A percentile compares a stretch with the other conserved stretches of the same genome.
Evolutionary conservation across 208 protist genomes (phyloP).

Genomic region (Leptomonas pyrrhocoris): DNA sequence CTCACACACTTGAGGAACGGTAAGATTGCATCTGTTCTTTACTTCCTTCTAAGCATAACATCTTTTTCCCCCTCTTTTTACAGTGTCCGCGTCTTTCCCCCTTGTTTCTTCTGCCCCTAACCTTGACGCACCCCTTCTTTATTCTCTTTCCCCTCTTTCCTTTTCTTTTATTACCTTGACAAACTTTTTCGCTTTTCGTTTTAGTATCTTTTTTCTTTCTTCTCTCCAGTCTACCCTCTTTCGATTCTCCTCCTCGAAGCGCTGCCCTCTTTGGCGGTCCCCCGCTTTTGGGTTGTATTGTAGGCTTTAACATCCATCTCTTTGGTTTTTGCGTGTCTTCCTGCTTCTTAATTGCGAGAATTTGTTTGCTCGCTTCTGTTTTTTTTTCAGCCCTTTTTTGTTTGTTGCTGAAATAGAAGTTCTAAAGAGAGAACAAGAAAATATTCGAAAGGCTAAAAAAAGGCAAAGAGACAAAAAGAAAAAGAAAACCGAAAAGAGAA

Average conservation of each 20-base stretch:
- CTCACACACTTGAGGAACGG: neutral
- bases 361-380: constrained; percentile 6
- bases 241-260: no score
- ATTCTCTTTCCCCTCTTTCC: neutral
- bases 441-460: neutral
- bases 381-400: neutral
- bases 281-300: neutral
- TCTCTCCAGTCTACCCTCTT: neutral
- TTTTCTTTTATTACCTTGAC: neutral
- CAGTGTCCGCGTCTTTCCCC: neutral
- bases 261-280: neutral
- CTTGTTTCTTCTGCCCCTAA: neutral
- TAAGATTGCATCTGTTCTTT: constrained; percentile 8
- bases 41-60: neutral
- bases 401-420: neutral
- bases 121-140: neutral
- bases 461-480: constrained; percentile 1
- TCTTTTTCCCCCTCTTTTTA: constrained; percentile 1
- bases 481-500: neutral
- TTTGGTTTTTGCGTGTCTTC: neutral
- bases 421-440: neutral
- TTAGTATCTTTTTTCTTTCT: neutral
- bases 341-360: no score
- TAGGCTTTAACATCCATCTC: neutral
- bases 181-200: neutral